Evolutionary conservation across 352 stramenopile species (phyloP), one percentile per base, ranked within the genome.

Genomic region (Aphanomyces astaci): DNA sequence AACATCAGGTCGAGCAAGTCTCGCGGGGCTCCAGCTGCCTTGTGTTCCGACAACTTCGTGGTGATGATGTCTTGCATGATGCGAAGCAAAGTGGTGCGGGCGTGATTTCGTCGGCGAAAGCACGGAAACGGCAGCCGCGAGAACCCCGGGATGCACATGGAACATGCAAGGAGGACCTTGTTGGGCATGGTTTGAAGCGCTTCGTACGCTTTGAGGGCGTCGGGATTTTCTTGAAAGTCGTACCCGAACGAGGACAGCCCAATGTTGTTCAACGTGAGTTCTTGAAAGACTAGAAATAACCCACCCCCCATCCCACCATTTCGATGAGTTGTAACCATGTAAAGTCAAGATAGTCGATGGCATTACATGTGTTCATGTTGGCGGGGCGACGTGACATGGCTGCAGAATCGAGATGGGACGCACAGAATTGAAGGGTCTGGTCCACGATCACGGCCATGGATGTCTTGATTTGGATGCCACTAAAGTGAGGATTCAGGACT

Each of bases 1-100:
- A 66, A 40, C 60, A 66, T 59, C 25, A 66, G 43, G 28, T 66
- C 60, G 43, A 66, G 48, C 4, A 66, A 45, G 48, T 66, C 60
- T 4, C 24, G 19, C 2, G 40, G n/a, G 10, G 33, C 4, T 15
- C 10, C 1, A 1, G 48, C 13, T 17, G 36, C 17, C 28, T 63
- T 40, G 9, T 27, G 25, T 17, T 0, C 10, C 15, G 24, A 27
- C 54, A 52, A n/a, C 10, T 39, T 66, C 56, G 60, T 19, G 4
- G 22, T n/a, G 17, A 66, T 57, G 25, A 55, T 22, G 19, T 55
- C 19, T 11, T 10, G 10, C 48, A 55, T 22, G 48, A 55, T 10
- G 19, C 17, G 10, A 17, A 22, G 22, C 48, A 55, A 24, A 22
- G 19, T 55, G 9, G 19, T 24, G 19, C 25, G 48, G 17, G 48